Evolutionary conservation across 176 grass and related monocot genomes (phyloP), one percentile per base, ranked within the genome.

Genomic region (Saccharum spontaneum): DNA sequence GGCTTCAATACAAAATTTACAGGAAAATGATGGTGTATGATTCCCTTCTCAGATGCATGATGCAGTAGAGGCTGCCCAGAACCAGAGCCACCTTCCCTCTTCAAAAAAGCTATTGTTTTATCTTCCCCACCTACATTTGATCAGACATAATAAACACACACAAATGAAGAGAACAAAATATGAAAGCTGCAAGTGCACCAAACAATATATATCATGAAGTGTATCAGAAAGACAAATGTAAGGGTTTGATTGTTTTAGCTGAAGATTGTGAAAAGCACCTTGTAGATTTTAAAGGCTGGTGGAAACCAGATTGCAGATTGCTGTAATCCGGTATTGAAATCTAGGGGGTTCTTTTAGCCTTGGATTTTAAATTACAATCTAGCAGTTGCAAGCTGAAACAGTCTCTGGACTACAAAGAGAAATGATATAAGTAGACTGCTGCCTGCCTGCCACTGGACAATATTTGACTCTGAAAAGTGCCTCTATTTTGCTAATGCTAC

Each of bases 21-120:
- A 44, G 97, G 97, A 87, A 98, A 98, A 79, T 95, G 97, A 78
- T 95, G 97, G 81, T 95, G 89, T 92, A 98, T 89, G 80, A 98
- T 81, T 84, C 93, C 96, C 76, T 88, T 95, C 36, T 90, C 92
- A 45, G 88, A 83, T 48, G 74, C 39, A 73, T 89, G 43, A 50
- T 95, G 73, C 71, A 98, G 85, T 57, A 98, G 93, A 64, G 97
- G 82, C 45, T 86, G 88, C 63, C 83, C 67, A 30, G 90, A 83
- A 92, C 78, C 79, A 61, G 90, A 94, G 76, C 87, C 78, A 48
- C 93, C 93, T 75, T 98, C 91, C 77, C 91, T 94, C 75, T 96
- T 91, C 73, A 98, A 87, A 94, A 98, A 98, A 2, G 92, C 91
- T 83, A 98, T 90, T 20, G 97, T 98, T 90, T 91, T 91, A 28